Evolutionary conservation across 176 grass and related monocot genomes (phyloP).

Genomic region (Stipa capillata): DNA sequence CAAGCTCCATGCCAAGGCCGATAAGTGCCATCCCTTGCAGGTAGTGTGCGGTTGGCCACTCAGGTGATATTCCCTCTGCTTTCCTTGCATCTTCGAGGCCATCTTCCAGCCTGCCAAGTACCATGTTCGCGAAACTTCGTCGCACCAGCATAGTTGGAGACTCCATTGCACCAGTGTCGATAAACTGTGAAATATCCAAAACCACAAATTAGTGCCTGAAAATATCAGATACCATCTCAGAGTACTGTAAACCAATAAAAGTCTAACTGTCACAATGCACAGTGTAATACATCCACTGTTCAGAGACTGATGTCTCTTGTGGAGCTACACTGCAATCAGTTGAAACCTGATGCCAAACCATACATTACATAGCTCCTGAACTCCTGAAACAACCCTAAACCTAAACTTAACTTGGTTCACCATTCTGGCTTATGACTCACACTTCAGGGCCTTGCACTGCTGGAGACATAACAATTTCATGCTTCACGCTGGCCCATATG

Average conservation of each 20-base stretch:
- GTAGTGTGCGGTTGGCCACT: slow-evolving; percentile 56
- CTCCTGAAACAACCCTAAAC: not conserved
- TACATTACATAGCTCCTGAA: not conserved
- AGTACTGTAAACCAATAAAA: not conserved
- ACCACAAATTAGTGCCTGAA: not conserved
- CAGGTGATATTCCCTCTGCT: slow-evolving; percentile 43
- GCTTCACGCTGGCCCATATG: not conserved
- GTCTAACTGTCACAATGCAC: not conserved
- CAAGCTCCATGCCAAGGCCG: slow-evolving; percentile 50
- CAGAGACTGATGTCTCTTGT: not conserved
- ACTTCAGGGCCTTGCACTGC: not conserved
- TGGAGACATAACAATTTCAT: not conserved
- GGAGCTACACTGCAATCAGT: not conserved
- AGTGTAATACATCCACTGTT: not conserved
- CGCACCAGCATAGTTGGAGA: slow-evolving; percentile 64
- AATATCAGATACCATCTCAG: not conserved
- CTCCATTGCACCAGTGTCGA: slow-evolving; percentile 45
- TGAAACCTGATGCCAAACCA: not conserved
- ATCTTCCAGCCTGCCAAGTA: slow-evolving; percentile 44
- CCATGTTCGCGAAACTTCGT: slow-evolving; percentile 52
- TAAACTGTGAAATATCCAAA: slow-evolving; percentile 47
- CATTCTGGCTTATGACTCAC: not conserved
- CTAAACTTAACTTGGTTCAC: not conserved
- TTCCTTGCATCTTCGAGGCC: slow-evolving; percentile 59
- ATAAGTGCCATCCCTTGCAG: slow-evolving; percentile 58